A percentile compares a stretch with the other conserved stretches of the same genome.
phyloP scores from a whole-genome alignment of 2,329 filamentous ascomycete genomes.

The Chaetomium globosum region DNA sequence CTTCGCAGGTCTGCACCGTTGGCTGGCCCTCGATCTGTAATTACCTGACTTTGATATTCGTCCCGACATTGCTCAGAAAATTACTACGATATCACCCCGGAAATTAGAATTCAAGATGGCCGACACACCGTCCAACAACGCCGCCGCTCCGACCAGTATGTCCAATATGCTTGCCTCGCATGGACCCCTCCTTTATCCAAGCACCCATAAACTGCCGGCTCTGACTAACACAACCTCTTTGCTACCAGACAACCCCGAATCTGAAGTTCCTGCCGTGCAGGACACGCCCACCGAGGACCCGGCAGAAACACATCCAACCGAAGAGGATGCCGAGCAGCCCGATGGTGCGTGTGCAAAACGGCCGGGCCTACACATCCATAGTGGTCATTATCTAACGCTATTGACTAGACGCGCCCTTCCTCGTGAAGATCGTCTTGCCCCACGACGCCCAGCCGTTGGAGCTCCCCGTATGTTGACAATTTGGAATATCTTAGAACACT shows the following conservation, averaged over 20 bases:
- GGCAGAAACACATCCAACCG: slow-evolving; percentile 31
- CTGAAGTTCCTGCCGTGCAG: slow-evolving; percentile 29
- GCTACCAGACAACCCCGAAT: slow-evolving; percentile 30
- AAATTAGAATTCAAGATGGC: slow-evolving; percentile 26
- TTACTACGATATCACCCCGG: slow-evolving; percentile 19
- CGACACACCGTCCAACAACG: slow-evolving; percentile 25
- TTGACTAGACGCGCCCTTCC: slow-evolving; percentile 54
- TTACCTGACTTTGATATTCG: slow-evolving; percentile 18
- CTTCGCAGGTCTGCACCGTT: slow-evolving; percentile 23
- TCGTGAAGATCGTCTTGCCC: slow-evolving; percentile 77
- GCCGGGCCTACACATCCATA: neutral
- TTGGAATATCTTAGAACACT: slow-evolving; percentile 16
- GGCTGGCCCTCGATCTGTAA: slow-evolving; percentile 22
- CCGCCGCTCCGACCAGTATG: slow-evolving; percentile 34
- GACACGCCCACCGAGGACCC: slow-evolving; percentile 26
- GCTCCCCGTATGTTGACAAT: slow-evolving; percentile 69
- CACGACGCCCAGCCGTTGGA: slow-evolving; percentile 73
- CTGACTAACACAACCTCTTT: slow-evolving; percentile 24
- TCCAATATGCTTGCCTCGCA: neutral
- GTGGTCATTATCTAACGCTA: neutral
- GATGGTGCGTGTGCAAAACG: slow-evolving; percentile 39
- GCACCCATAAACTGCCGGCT: neutral
- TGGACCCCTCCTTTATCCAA: neutral
- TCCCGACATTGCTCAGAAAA: slow-evolving; percentile 12
- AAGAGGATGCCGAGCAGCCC: slow-evolving; percentile 40